Conservation (phyloP, 2,329 filamentous ascomycete genomes). For the Monilinia aucupariae region DNA sequence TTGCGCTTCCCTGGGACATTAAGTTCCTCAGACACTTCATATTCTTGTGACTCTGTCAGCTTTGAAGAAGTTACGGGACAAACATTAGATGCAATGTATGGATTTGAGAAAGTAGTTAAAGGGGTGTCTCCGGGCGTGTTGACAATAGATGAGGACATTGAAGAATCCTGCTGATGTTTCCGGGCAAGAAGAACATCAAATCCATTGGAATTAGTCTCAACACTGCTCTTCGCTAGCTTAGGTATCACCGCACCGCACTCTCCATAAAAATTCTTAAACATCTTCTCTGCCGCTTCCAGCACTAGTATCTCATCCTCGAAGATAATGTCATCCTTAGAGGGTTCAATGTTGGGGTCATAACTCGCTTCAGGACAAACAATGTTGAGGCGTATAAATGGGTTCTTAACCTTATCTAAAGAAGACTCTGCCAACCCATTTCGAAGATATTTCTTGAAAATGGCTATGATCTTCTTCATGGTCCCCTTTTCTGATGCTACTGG, state of each 20-base stretch:
- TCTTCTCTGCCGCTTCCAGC: constrained; percentile 34
- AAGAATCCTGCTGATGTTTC: constrained; percentile 13
- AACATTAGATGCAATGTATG: background rate
- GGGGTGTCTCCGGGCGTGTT: background rate
- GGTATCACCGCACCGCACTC: constrained; percentile 2
- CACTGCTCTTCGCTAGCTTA: background rate
- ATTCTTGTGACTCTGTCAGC: background rate
- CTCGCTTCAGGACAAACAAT: constrained; percentile 55
- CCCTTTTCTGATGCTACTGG: constrained; percentile 54
- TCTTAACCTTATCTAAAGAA: constrained; percentile 36
- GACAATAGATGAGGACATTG: background rate
- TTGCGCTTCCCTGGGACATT: constrained; percentile 15
- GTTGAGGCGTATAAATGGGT: constrained; percentile 59
- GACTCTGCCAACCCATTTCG: constrained; percentile 29
- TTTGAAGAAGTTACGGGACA: background rate
- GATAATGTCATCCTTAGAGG: constrained; percentile 65
- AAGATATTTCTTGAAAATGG: constrained; percentile 49
- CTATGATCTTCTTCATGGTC: constrained; percentile 53
- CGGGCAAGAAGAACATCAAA: constrained; percentile 30
- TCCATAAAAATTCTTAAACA: constrained; percentile 32
- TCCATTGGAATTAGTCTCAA: constrained; percentile 15
- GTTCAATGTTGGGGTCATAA: constrained; percentile 69
- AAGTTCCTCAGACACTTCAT: background rate
- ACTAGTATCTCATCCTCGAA: constrained; percentile 52
- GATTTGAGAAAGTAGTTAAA: background rate